Conservation (phyloP, 2,329 filamentous ascomycete genomes). For the Madurella mycetomatis region DNA sequence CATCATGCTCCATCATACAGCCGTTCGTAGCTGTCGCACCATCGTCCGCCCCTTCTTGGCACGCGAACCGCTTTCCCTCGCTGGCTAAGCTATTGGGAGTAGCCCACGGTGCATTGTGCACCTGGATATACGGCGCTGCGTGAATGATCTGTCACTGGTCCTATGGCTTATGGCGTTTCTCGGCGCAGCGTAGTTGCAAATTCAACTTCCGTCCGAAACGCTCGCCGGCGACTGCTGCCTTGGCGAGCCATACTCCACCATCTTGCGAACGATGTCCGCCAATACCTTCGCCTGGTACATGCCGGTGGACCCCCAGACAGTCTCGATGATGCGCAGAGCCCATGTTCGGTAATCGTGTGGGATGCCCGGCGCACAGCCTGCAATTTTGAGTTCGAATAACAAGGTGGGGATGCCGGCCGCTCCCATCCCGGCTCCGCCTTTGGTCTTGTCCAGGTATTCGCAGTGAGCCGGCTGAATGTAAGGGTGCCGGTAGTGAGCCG, state of each 20-base stretch:
- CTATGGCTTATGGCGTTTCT: neutral
- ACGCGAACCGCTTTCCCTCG: too few species aligned
- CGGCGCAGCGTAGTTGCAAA: neutral
- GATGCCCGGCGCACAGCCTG: slow-evolving; percentile 44
- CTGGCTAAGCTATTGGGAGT: too few species aligned
- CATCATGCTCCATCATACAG: too few species aligned
- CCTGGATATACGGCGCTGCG: too few species aligned
- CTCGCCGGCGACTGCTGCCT: neutral
- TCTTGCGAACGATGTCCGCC: slow-evolving; percentile 33
- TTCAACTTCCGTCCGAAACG: neutral
- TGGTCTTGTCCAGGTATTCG: slow-evolving; percentile 32
- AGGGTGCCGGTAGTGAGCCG: slow-evolving; percentile 51
- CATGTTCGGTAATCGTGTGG: slow-evolving; percentile 41
- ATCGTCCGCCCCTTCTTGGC: too few species aligned
- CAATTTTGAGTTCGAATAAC: slow-evolving; percentile 45
- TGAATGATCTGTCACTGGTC: too few species aligned
- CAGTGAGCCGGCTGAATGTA: slow-evolving; percentile 30
- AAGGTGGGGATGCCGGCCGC: slow-evolving; percentile 45
- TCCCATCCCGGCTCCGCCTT: slow-evolving; percentile 39
- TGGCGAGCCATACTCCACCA: slow-evolving; percentile 1
- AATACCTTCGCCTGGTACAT: slow-evolving; percentile 47
- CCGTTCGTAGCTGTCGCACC: too few species aligned
- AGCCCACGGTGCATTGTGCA: too few species aligned
- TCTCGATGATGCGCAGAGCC: slow-evolving; percentile 42
- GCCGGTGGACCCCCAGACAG: slow-evolving; percentile 48